phyloP scores from a whole-genome alignment of 2,329 filamentous ascomycete species.

The Graphiopsis chlorocephala region DNA sequence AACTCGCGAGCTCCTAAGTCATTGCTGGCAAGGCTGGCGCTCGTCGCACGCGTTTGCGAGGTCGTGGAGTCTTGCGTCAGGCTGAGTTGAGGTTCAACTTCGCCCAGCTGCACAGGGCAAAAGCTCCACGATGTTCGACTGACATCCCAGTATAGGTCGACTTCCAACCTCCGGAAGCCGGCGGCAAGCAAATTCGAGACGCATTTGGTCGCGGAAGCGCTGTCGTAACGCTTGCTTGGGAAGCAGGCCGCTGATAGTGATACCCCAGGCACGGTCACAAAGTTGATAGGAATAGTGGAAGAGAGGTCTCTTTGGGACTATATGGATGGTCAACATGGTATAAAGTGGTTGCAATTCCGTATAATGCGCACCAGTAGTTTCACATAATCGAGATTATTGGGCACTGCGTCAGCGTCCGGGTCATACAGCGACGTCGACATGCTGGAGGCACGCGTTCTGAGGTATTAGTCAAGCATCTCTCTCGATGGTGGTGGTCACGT shows the following conservation, averaged over 20 bases:
- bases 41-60: conserved; percentile 9
- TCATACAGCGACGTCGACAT: conserved; percentile 24
- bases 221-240: conserved; percentile 51
- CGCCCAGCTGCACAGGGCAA: conserved; percentile 55
- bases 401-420: conserved; percentile 28
- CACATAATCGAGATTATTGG: conserved; percentile 23
- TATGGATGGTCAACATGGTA: neutral
- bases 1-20: neutral
- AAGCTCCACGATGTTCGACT: conserved; percentile 55
- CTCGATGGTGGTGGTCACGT: neutral
- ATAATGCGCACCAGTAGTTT: conserved; percentile 26
- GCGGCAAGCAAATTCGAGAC: conserved; percentile 61
- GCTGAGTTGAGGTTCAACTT: conserved; percentile 15
- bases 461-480: neutral
- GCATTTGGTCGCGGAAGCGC: conserved; percentile 52
- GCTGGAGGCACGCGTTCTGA: neutral
- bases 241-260: conserved; percentile 61
- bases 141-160: conserved; percentile 65
- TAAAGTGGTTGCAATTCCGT: neutral
- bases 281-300: conserved; percentile 61
- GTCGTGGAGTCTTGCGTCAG: conserved; percentile 1
- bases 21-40: conserved; percentile 17
- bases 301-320: conserved; percentile 63
- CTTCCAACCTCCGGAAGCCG: conserved; percentile 57
- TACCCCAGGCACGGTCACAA: conserved; percentile 56